phyloP scores from a whole-genome alignment of 345 rosid genomes.

The Dimocarpus longan region DNA sequence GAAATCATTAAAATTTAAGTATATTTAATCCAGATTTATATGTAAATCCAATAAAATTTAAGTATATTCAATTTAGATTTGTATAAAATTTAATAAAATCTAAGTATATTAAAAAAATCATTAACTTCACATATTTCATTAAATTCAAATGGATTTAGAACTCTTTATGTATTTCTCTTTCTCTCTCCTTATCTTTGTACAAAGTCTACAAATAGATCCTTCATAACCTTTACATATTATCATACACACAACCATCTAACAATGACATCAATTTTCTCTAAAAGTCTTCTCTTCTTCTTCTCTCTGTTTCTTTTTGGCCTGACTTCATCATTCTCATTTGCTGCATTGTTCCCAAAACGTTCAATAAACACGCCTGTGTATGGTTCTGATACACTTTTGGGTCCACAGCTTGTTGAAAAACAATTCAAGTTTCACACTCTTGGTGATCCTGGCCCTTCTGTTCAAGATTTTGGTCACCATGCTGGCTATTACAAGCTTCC shows the following conservation, averaged over 20 bases:
- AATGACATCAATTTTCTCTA: conserved; percentile 20
- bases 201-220: conserved; percentile 12
- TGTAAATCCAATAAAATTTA: too few relatives aligned
- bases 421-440: conserved; percentile 39
- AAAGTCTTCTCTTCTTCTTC: neutral
- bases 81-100: too few relatives aligned
- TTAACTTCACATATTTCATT: too few relatives aligned
- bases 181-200: neutral
- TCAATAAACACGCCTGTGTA: conserved; percentile 28
- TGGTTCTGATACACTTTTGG: neutral
- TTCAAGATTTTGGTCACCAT: conserved; percentile 69
- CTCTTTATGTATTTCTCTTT: neutral
- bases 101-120: too few relatives aligned
- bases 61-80: too few relatives aligned
- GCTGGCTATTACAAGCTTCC: conserved; percentile 84
- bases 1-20: too few relatives aligned
- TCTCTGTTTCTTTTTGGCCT: conserved; percentile 1
- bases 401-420: conserved; percentile 36
- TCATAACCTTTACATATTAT: neutral
- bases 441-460: conserved; percentile 45
- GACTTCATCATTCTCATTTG: conserved; percentile 16
- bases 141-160: neutral
- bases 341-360: conserved; percentile 42
- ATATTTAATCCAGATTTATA: too few relatives aligned
- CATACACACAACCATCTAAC: neutral